Base-by-base conservation (phyloP, 257 asterid species). In the Rubia yunnanensis region DNA sequence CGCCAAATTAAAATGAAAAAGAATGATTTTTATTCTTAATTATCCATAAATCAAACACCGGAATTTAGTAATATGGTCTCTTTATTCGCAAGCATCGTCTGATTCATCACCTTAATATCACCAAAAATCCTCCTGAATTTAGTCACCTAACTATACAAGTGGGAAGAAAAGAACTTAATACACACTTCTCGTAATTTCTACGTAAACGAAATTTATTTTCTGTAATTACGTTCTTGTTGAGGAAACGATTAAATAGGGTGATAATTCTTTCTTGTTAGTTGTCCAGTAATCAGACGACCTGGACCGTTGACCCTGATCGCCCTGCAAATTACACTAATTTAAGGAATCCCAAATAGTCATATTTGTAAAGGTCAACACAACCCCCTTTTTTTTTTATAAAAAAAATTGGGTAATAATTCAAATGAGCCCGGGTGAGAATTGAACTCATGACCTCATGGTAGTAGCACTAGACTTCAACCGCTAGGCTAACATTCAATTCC, bases 281-380 rank as follows among this genome's bases (percentile, higher is more conserved):
- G 34, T 46, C 24, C 8, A 27, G 44, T 35, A 20, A 49, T 27
- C 18, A 50, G 31, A 35, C 38, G 35, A 35, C 64, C 36, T 15
- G 35, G 64, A 34, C 17, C 46, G 44, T 59, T 59, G 64, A 60
- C 64, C 18, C 46, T 18, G 64, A 5, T 41, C 14, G n/a, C 23
- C 30, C 26, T 26, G 22, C 62, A 27, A 32, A 15, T 7, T 30
- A 57, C 26, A 49, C 59, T 8, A 53, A 23, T 55, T 55, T 10
- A 23, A 27, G 60, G 28, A 54, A 13, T 1, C 17, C n/a, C 34
- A 7, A 52, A 20, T 18, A 20, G 57, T 44, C 68, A 27, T 64
- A 26, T 44, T 24, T 60, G 36, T 14, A 22, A 69, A 31, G 59
- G 73, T 69, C 73, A 34, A 49, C 53, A 24, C 30, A 14, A 46